Evolutionary conservation across 176 grass and related monocot species (phyloP).

Genomic region (Carex cristatella): DNA sequence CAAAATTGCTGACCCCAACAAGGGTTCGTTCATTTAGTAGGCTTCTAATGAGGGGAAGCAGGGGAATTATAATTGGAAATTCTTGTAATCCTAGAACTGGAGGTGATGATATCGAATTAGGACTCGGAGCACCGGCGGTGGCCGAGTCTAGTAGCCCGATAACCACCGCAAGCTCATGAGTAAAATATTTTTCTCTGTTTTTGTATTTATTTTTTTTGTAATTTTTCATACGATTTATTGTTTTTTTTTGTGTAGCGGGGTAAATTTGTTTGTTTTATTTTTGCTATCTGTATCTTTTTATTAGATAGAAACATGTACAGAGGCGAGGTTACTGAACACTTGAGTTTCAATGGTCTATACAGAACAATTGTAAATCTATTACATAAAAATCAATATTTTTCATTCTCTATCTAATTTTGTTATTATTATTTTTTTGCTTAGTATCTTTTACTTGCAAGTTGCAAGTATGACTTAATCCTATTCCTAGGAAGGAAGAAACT

Average conservation of each 20-base stretch:
- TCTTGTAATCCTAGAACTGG: constrained; percentile 18
- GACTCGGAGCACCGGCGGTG: background rate
- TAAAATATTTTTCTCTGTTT: background rate
- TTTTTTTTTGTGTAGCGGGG: background rate
- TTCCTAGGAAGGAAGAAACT: background rate
- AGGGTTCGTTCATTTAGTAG: constrained; percentile 47
- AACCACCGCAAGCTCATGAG: constrained; percentile 13
- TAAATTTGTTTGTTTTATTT: background rate
- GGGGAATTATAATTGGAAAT: constrained; percentile 22
- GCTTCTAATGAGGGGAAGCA: constrained; percentile 38
- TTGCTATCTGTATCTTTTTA: background rate
- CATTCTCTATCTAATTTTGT: background rate
- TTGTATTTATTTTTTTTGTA: background rate
- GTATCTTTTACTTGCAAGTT: constrained; percentile 21
- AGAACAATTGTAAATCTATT: constrained; percentile 21
- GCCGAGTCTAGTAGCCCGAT: background rate
- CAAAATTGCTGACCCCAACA: constrained; percentile 10
- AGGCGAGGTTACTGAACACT: background rate
- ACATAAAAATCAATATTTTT: background rate
- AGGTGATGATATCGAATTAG: constrained; percentile 17
- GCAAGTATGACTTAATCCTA: constrained; percentile 15
- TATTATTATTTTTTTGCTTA: background rate
- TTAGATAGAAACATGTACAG: constrained; percentile 13
- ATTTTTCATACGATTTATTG: background rate
- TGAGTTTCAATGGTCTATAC: background rate